Evolutionary conservation across 202 grass and related monocot species (phyloP), one percentile per base, ranked within the genome.

Genomic region (Zoysia matrella): DNA sequence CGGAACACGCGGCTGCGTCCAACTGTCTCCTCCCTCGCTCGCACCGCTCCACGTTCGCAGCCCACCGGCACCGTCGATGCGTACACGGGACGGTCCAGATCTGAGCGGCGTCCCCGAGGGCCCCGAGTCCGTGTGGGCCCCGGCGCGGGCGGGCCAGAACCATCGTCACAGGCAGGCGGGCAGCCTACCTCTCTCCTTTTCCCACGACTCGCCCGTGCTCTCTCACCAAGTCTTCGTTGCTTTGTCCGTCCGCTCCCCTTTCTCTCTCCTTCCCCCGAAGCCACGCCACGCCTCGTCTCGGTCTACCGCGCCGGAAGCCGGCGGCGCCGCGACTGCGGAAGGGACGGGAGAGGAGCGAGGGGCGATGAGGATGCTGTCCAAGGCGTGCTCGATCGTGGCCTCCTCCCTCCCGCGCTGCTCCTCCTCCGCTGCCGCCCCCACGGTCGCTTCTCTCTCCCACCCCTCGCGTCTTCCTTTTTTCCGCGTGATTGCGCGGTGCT

Each of bases 321-420:
- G 77, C 82, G 7, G 52, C 67, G 63, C 36, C 8, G 82, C 54
- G 81, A 55, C 53, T 61, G 12, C 66, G 63, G 69, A 7, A 64
- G 72, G 40, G 10, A 42, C 22, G 46, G 78, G 36, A n/a, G 50
- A 2, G 8, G 52, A 66, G 51, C 60, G 62, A 14, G 71, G 56
- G 71, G 76, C 40, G 76, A 90, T 90, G 88, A 76, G 85, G 82
- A 88, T 91, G 86, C 79, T 91, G 57, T 91, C 82, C 50, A 91
- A 88, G 86, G 82, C 86, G 81, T 85, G 86, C 86, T 91, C 89
- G 48, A 80, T 88, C 82, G 86, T 91, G 69, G 89, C 79, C 50
- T 91, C 85, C 89, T 91, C 86, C 82, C 82, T 88, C 63, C 86
- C 86, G 42, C 85, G 85, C 74, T 91, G 89, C 86, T 91, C 89